Evolutionary conservation across 768 basidiomycete genomes (phyloP), one percentile per base, ranked within the genome.

Genomic region (Multifurca ochricompacta): DNA sequence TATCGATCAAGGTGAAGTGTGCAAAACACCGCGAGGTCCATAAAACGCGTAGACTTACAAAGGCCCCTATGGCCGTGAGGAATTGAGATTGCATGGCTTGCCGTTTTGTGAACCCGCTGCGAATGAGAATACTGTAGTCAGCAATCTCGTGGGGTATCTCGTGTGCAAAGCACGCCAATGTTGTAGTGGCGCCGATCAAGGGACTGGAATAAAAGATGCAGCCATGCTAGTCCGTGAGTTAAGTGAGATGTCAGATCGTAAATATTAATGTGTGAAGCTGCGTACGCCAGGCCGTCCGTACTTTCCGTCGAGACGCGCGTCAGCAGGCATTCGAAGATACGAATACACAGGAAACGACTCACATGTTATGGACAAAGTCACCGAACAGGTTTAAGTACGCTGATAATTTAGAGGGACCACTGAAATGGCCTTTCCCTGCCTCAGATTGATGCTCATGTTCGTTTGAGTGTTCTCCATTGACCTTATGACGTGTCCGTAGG

Each of bases 81-180:
- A 93, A 94, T 65, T 95, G 92, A 30, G 87, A 89, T 63, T 86
- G 85, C 91, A 95, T 93, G 2, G 92, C 92, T 67, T 94, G 90
- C 61, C 72, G 75, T 70, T 95, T 95, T 25, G 85, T 88, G 67
- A 94, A 93, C 3, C 92, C 91, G 62, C 87, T 90, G 37, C 87
- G 83, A 44, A 93, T 80, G 32, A 93, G 74, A 61, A 94, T 93
- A n/a, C 89, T 91, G 65, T 93, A 94, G 67, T 94, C 92, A n/a
- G 91, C 92, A 58, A 95, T 94, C 75, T 95, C 91, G 64, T 95
- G 91, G 16, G 92, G 92, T 49, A 95, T 94, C 70, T 95, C 91
- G 67, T 95, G 91, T 2, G 89, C 90, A 65, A 94, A 95, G 66
- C 91, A 94, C 23, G 92, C 92, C 42, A 95, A 77, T n/a, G 91